Evolutionary conservation across 2,329 filamentous ascomycete genomes (phyloP).

Genomic region (Rhynchosporium agropyri): DNA sequence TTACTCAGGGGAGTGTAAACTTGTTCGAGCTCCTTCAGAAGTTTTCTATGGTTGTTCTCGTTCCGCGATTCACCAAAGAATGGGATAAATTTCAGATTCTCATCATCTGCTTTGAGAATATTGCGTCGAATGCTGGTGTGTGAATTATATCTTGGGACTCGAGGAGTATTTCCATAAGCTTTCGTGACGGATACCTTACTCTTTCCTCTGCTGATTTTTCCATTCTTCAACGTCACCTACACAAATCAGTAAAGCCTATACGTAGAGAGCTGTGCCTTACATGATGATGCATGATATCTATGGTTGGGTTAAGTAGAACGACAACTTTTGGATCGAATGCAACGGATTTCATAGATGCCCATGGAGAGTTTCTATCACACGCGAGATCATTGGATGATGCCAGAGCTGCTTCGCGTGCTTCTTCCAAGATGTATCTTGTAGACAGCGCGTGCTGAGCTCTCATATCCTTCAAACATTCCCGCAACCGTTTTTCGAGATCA

Average conservation of each 20-base stretch:
- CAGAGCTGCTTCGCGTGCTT: constrained; percentile 21
- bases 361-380: constrained; percentile 32
- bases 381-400: constrained; percentile 3
- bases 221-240: constrained; percentile 25
- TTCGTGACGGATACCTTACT: constrained; percentile 22
- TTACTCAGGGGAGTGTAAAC: constrained; percentile 23
- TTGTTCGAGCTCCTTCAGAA: constrained; percentile 33
- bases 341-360: constrained; percentile 27
- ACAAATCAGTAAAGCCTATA: constrained; percentile 18
- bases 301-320: constrained; percentile 13
- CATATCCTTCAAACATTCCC: constrained; percentile 23
- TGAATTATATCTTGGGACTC: constrained; percentile 34
- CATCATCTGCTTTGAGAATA: constrained; percentile 35
- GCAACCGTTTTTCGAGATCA: constrained; percentile 19
- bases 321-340: constrained; percentile 15
- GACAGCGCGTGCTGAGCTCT: constrained; percentile 27
- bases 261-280: constrained; percentile 20
- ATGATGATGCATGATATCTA: constrained; percentile 18
- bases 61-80: constrained; percentile 29
- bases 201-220: constrained; percentile 22
- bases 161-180: constrained; percentile 24
- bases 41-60: constrained; percentile 16
- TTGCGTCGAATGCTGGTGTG: constrained; percentile 36
- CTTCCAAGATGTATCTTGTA: constrained; percentile 27
- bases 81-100: constrained; percentile 37